phyloP scores from a whole-genome alignment of 2,329 filamentous ascomycete species.

The Rhynchosporium secalis region DNA sequence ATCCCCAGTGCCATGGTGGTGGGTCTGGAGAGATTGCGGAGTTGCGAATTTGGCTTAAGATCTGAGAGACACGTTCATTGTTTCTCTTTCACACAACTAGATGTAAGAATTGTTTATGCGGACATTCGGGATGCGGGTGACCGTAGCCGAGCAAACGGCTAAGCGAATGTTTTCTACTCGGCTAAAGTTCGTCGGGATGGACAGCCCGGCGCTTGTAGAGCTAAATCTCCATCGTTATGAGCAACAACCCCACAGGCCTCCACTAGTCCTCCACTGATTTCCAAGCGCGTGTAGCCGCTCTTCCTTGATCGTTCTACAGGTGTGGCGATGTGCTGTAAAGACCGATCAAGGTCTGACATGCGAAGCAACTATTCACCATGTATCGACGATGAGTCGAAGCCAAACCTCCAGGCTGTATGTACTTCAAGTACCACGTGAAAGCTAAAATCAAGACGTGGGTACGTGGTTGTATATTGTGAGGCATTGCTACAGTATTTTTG shows the following conservation, averaged over 20 bases:
- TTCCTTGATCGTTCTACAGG: neutral
- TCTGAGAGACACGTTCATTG: neutral
- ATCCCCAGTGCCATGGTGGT: conserved; percentile 13
- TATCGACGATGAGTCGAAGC: too few relatives aligned
- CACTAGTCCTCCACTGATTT: neutral
- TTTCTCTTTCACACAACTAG: neutral
- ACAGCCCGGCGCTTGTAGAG: neutral
- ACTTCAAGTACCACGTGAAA: too few relatives aligned
- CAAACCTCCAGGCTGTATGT: too few relatives aligned
- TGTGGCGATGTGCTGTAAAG: neutral
- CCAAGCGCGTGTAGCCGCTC: conserved; percentile 10
- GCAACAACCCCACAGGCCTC: neutral
- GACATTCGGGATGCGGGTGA: neutral
- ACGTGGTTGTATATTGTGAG: too few relatives aligned
- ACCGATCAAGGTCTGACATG: conserved; percentile 7
- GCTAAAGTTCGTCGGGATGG: neutral
- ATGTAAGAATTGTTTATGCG: neutral
- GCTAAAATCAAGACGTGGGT: too few relatives aligned
- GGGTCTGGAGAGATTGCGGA: neutral
- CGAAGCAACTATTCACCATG: neutral
- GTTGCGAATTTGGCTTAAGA: neutral
- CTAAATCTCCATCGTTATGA: neutral
- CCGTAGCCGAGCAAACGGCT: conserved; percentile 1
- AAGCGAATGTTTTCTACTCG: conserved; percentile 5
- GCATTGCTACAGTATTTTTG: too few relatives aligned